Conservation (phyloP, 164 flowering plant genomes). For the Liquidambar formosana region DNA sequence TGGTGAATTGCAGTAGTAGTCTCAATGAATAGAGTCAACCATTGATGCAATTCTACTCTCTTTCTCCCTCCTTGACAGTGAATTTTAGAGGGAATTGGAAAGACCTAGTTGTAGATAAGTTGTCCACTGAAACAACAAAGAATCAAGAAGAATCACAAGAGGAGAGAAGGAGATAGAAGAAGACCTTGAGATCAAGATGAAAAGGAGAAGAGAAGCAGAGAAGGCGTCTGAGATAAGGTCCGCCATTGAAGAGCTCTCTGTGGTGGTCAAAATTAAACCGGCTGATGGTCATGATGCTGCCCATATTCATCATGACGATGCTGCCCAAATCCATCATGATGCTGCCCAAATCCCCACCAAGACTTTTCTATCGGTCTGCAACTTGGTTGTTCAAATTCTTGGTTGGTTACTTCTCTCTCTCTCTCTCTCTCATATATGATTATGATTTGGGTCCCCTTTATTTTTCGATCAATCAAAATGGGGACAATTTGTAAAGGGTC, state of each 20-base stretch:
- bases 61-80: too few relatives aligned
- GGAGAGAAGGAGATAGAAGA: neutral
- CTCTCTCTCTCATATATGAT: neutral
- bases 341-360: constrained; percentile 43
- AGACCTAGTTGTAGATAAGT: neutral
- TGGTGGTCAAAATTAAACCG: constrained; percentile 28
- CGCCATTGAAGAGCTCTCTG: constrained; percentile 66
- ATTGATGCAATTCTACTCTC: too few relatives aligned
- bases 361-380: constrained; percentile 64
- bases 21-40: too few relatives aligned
- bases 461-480: too few relatives aligned
- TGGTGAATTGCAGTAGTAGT: too few relatives aligned
- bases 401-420: constrained; percentile 40
- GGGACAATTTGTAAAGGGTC: too few relatives aligned
- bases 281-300: constrained; percentile 10
- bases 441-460: neutral
- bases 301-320: neutral
- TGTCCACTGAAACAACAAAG: neutral
- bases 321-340: constrained; percentile 19
- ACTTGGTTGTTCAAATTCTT: constrained; percentile 65
- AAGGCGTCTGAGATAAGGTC: constrained; percentile 47
- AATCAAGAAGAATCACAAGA: neutral
- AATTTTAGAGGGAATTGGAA: too few relatives aligned
- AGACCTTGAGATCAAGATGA: constrained; percentile 26
- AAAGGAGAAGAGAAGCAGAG: constrained; percentile 52